These are phyloP conservation scores for Colletotrichum sp. DNA, from an alignment of 2,329 filamentous ascomycete genomes.

Conservation along the genomic window DNA sequence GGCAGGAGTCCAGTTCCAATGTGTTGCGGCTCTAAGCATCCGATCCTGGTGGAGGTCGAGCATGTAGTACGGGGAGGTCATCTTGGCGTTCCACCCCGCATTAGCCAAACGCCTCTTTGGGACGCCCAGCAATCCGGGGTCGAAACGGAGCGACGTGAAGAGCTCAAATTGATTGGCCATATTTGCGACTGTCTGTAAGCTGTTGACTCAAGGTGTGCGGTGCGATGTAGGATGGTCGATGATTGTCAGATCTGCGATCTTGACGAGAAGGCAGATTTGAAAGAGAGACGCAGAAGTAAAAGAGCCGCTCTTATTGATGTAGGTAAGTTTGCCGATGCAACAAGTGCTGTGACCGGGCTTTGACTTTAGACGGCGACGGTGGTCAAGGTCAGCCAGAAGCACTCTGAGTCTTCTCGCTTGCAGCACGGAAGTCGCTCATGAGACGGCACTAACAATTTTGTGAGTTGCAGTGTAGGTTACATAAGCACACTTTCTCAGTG, in stretches of 20 bases:
- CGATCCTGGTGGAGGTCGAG: slow-evolving; percentile 80
- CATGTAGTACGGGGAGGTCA: slow-evolving; percentile 76
- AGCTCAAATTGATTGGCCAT: slow-evolving; percentile 60
- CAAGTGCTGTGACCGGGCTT: neutral
- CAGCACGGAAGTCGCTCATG: neutral
- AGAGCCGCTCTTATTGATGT: neutral
- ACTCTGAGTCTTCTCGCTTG: neutral
- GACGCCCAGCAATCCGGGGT: slow-evolving; percentile 58
- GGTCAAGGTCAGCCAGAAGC: neutral
- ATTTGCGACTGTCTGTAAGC: neutral
- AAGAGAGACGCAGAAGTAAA: neutral
- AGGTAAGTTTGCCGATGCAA: neutral
- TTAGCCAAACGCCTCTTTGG: slow-evolving; percentile 41
- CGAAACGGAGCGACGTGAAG: slow-evolving; percentile 77
- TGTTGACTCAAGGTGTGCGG: neutral
- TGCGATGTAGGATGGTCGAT: neutral
- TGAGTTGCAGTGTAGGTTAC: neutral
- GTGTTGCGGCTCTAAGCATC: slow-evolving; percentile 66
- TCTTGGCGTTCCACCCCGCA: slow-evolving; percentile 57
- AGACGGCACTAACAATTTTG: neutral
- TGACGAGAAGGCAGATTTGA: neutral
- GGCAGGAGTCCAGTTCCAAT: slow-evolving; percentile 61
- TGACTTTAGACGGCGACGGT: neutral
- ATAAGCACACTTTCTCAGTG: neutral
- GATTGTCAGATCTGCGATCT: neutral